phyloP scores from a whole-genome alignment of 1,284 basidiomycete genomes.

The Irpex rosettiformis region DNA sequence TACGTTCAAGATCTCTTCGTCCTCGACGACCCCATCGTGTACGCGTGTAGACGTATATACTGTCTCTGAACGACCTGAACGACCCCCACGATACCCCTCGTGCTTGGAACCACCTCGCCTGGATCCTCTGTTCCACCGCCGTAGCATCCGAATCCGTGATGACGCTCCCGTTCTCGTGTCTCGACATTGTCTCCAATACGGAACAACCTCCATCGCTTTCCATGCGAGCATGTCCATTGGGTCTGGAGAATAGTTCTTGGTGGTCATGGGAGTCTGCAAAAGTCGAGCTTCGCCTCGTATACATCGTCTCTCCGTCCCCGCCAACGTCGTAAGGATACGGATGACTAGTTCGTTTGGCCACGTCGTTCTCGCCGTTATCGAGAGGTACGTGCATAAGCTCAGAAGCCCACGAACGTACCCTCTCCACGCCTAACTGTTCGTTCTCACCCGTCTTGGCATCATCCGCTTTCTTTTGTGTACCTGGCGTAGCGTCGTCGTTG shows the following conservation, averaged over 20 bases:
- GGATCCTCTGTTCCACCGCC: conserved; percentile 8
- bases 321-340: background rate
- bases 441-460: background rate
- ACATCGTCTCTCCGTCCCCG: background rate
- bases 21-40: background rate
- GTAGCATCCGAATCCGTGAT: conserved; percentile 6
- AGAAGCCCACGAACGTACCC: background rate
- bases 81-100: conserved; percentile 7
- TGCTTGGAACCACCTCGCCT: conserved; percentile 7
- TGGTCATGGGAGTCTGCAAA: conserved; percentile 5
- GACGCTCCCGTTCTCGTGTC: conserved; percentile 12
- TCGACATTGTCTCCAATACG: conserved; percentile 13
- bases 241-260: background rate
- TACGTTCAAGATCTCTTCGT: background rate
- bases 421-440: background rate
- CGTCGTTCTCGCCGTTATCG: background rate
- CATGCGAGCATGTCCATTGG: background rate
- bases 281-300: conserved; percentile 1
- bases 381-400: background rate
- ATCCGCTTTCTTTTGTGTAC: background rate
- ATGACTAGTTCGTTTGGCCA: background rate
- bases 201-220: background rate
- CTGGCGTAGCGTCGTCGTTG: background rate
- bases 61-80: conserved; percentile 11
- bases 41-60: background rate